Evolutionary conservation across 345 rosid genomes (phyloP), one percentile per base, ranked within the genome.

Genomic region (Litchi chinensis): DNA sequence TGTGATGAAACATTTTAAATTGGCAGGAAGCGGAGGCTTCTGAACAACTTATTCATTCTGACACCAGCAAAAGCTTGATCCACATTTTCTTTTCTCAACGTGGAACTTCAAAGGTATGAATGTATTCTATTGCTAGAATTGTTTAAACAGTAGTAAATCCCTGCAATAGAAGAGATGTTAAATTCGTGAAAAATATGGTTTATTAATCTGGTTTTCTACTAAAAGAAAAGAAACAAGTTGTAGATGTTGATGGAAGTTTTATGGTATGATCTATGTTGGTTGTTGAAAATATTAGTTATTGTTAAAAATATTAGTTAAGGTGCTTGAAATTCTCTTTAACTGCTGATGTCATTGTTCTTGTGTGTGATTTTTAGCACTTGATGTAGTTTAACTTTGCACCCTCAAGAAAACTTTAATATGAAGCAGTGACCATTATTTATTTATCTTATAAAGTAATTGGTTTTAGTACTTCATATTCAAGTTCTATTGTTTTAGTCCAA

Each of bases 41-140:
- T 76, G 86, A 85, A 80, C 90, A 72, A 76, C 95, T 96, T 81
- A 74, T 88, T 48, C 69, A 68, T 37, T 80, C 94, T 57, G 92
- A 91, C 78, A 91, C 94, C 59, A 80, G 92, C 89, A 96, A 94
- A 90, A 80, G 95, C 89, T 86, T 96, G 92, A 60, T 96, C 82
- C 97, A 96, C 19, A 41, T 94, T 80, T 96, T 96, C 93, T 94
- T 94, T 87, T 82, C 99, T 76, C 92, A 85, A 80, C 93, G 99
- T 68, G 94, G 93, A 82, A 93, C 99, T 65, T 77, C 90, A 46
- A 96, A 96, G 97, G 99, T 95, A 48, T 56, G 79, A 19, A 57
- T 71, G 66, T 28, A 70, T 70, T 60, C 68, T 75, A 37, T 43
- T 79, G 5, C 65, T 52, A 19, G 26, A 46, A 54, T 24, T 28